Percentiles rank a stretch among this genome's conserved stretches.
Conservation (phyloP, 2,329 filamentous ascomycete species). For the Coniella vitis region DNA sequence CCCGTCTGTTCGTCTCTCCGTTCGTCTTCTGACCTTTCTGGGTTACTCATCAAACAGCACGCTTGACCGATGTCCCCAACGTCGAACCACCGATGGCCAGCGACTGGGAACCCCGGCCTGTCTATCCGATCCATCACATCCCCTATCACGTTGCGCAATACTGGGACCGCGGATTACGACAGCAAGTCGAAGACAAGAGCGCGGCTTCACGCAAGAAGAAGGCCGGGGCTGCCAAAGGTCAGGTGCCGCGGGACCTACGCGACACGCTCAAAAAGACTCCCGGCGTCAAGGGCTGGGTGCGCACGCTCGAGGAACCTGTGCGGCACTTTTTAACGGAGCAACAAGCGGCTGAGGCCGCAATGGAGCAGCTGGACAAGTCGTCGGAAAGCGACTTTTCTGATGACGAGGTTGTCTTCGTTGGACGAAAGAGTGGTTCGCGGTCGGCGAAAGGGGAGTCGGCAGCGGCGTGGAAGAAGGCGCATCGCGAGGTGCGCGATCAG, state of each 20-base stretch:
- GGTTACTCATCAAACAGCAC: constrained; percentile 54
- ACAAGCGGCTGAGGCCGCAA: constrained; percentile 34
- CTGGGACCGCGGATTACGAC: constrained; percentile 61
- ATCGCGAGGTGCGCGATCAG: constrained; percentile 49
- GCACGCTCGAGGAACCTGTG: constrained; percentile 79
- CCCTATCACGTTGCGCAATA: constrained; percentile 85
- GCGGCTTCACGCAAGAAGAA: constrained; percentile 33
- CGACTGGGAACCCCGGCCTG: constrained; percentile 80
- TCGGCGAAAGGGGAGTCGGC: no score
- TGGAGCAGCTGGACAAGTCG: constrained; percentile 19
- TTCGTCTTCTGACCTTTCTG: neutral
- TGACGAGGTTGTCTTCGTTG: constrained; percentile 90
- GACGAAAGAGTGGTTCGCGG: constrained; percentile 42
- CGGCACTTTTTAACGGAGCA: constrained; percentile 62
- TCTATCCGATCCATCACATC: constrained; percentile 68
- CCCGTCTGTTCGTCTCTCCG: no score
- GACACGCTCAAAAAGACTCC: constrained; percentile 73
- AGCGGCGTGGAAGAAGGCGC: constrained; percentile 42
- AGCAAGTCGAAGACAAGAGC: constrained; percentile 43
- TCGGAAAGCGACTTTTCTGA: constrained; percentile 36
- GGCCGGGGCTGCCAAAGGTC: constrained; percentile 40
- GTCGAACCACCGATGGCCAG: constrained; percentile 71
- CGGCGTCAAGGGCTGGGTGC: constrained; percentile 72
- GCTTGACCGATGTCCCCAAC: constrained; percentile 78
- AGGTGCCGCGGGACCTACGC: constrained; percentile 73